Evolutionary conservation across 345 rosid genomes (phyloP).

Genomic region (Fremontodendron californicum): DNA sequence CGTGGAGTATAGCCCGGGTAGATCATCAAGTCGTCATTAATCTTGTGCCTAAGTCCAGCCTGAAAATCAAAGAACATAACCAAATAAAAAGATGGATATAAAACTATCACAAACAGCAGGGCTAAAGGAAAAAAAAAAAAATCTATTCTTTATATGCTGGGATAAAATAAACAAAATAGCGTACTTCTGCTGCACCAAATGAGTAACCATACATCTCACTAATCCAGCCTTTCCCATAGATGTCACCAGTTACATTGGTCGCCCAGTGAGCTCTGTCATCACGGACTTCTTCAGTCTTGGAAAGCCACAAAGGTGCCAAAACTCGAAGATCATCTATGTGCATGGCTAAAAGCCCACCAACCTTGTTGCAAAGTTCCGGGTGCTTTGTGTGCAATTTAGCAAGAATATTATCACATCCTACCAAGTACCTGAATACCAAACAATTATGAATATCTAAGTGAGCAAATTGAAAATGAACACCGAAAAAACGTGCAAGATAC

Average conservation of each 20-base stretch:
- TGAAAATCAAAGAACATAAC: constrained; percentile 27
- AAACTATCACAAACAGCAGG: not conserved
- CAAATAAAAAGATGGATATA: not conserved
- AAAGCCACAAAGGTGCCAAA: constrained; percentile 88
- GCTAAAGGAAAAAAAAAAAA: no score
- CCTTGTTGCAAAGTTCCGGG: constrained; percentile 88
- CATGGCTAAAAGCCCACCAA: constrained; percentile 98
- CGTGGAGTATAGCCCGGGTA: constrained; percentile 92
- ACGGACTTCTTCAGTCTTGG: constrained; percentile 95
- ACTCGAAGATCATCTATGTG: constrained; percentile 89
- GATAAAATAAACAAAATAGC: constrained; percentile 20
- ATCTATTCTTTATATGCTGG: not conserved
- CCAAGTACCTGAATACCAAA: constrained; percentile 59
- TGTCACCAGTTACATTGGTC: constrained; percentile 95
- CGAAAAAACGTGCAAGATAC: not conserved
- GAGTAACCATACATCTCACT: constrained; percentile 99
- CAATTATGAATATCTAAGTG: not conserved
- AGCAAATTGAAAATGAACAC: not conserved
- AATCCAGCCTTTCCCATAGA: constrained; percentile 91
- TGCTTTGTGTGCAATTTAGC: constrained; percentile 75
- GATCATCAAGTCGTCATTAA: constrained; percentile 82
- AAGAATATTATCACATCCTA: constrained; percentile 88
- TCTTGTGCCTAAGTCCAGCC: constrained; percentile 94
- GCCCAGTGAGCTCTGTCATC: constrained; percentile 87
- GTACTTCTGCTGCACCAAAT: constrained; percentile 95